Base-by-base conservation (phyloP, 83 land plant genomes). In the Diphasiastrum complanatum region DNA sequence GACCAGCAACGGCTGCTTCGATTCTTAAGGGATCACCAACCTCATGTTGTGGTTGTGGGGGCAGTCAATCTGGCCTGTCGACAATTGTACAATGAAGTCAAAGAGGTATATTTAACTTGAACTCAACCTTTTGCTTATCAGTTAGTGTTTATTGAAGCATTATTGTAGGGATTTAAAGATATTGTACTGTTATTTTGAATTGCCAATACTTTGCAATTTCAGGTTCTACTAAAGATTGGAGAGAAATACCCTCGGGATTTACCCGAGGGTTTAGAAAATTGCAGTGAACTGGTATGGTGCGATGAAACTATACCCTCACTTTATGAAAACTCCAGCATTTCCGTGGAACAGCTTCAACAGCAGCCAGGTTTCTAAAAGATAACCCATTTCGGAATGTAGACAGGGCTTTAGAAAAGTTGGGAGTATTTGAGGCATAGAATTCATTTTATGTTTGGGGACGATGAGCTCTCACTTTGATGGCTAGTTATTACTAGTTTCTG, bases 21-120 rank as follows among this genome's bases (percentile, higher is more conserved):
- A 47, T 92, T 92, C 51, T 75, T 92, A 82, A 79, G 71, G 28
- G 91, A 88, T 18, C 84, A 88, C 34, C 87, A 83, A n/a, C 98
- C 98, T 1, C 85, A 83, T 64, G 85, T 79, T 40, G 81, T 81
- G 37, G 85, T 84, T 60, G 58, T 92, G 37, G 98, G 98, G 41
- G 98, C 96, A 30, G 87, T 78, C 5, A 89, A 85, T 47, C 50
- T 82, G 71, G 55, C 75, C 16, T 92, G 96, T 33, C 73, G 67
- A 26, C 45, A 61, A 18, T 67, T 88, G 60, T 79, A 79, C 62
- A 78, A 81, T 53, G 83, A 74, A 46, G 85, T 91, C 34, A 78
- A 55, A 68, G 97, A 91, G 83, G 97, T 91, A 51, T 33, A 52
- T 47, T 27, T 47, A 1, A 4, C 36, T n/a, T n/a, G n/a, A 4